phyloP scores from a whole-genome alignment of 2,329 filamentous ascomycete species.

The Fusarium euwallaceae region DNA sequence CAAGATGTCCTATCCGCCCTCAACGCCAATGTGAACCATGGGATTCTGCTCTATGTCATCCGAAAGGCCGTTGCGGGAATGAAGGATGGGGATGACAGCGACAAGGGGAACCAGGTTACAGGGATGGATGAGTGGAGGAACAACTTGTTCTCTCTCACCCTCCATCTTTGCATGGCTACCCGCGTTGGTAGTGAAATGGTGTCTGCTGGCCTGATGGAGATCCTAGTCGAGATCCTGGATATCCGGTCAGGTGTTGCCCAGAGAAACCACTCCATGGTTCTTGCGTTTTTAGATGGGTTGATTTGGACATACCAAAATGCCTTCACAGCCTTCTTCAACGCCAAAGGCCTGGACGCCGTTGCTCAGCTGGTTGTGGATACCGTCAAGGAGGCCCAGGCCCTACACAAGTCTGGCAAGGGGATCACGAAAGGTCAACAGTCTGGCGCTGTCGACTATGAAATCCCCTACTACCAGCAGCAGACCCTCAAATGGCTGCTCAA shows the following conservation, averaged over 20 bases:
- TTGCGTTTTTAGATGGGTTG: conserved; percentile 89
- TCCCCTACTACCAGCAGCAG: conserved; percentile 93
- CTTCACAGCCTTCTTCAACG: conserved; percentile 84
- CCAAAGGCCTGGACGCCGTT: conserved; percentile 89
- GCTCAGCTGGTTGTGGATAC: conserved; percentile 88
- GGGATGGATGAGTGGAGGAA: conserved; percentile 90
- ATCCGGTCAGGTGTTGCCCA: conserved; percentile 86
- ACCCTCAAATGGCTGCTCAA: conserved; percentile 95
- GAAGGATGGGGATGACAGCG: conserved; percentile 65
- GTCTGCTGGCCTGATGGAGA: conserved; percentile 87
- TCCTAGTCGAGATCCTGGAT: conserved; percentile 89
- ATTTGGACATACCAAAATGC: conserved; percentile 88
- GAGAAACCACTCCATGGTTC: conserved; percentile 84
- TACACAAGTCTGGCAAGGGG: conserved; percentile 77
- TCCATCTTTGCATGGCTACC: conserved; percentile 80
- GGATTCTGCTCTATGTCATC: conserved; percentile 91
- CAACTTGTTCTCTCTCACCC: conserved; percentile 87
- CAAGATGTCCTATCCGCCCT: conserved; percentile 90
- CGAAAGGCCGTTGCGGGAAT: conserved; percentile 91
- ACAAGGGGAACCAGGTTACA: conserved; percentile 71
- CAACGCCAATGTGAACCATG: conserved; percentile 96
- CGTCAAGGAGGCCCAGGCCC: conserved; percentile 76
- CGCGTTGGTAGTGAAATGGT: conserved; percentile 87
- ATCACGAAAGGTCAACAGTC: conserved; percentile 79
- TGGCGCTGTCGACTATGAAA: conserved; percentile 89